Evolutionary conservation across 805 yeast species (phyloP), one percentile per base, ranked within the genome.

Genomic region (Alloascoidea hylecoeti): DNA sequence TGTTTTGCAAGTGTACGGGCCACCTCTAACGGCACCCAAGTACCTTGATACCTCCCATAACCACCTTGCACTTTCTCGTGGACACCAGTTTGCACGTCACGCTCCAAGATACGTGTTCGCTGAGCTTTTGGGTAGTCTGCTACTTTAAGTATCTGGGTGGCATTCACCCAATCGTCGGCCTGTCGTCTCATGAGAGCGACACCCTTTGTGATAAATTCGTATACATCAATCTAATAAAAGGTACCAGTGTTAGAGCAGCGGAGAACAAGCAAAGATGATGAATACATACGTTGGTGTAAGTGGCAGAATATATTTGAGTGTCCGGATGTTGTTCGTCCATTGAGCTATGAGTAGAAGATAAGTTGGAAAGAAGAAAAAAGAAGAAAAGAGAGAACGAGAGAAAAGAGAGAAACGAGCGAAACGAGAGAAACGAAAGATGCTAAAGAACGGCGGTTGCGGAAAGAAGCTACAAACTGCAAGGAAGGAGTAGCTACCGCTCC

Each of bases 51-150:
- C 52, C 88, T 78, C 39, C 97, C 97, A 54, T 86, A 88, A 2
- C 97, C 97, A 44, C 97, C 97, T 57, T 88, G 97, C 16, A 88
- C 85, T 55, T 89, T 89, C 50, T 88, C 96, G 55, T 88, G 96
- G 15, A 66, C 59, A 3, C 94, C 95, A 33, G 70, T 71, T 52
- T 89, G 96, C n/a, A 89, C 95, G 45, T 88, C 96, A 49, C 80
- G 75, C 54, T 88, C 97, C 48, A 88, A 67, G 44, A 88, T 85
- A 49, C 94, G 78, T 15, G 96, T 88, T 46, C 97, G 64, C 55
- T 82, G 85, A 1, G 96, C 95, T 58, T 88, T 88, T 43, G 96
- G 94, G 55, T 86, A 86, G 53, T 82, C 78, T 35, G 96, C 95
- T 34, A 89, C 88, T 56, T 89, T 89, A 44, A 89, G 64, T 36